A percentile compares a stretch with the other conserved stretches of the same genome.
Conservation (phyloP, 805 yeast species). For the Saturnispora halmiae region DNA sequence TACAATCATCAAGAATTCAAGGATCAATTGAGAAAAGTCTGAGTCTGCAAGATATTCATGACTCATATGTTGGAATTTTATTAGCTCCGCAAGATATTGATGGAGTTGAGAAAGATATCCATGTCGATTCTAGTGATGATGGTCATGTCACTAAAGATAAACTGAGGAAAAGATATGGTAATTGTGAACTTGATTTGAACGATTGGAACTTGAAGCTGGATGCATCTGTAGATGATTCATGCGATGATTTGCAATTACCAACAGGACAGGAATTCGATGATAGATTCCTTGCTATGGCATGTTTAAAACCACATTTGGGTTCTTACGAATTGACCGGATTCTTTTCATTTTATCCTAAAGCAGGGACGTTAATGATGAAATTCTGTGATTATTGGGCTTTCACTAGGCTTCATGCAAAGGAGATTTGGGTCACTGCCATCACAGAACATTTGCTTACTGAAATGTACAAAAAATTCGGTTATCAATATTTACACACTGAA, state of each 20-base stretch:
- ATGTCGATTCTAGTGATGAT: slow-evolving; percentile 13
- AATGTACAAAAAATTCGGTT: slow-evolving; percentile 39
- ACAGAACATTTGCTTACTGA: slow-evolving; percentile 40
- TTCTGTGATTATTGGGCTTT: slow-evolving; percentile 15
- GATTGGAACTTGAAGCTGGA: not conserved
- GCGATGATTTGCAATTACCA: slow-evolving; percentile 14
- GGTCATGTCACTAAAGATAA: slow-evolving; percentile 17
- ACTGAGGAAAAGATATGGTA: slow-evolving; percentile 14
- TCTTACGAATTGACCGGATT: slow-evolving; percentile 41
- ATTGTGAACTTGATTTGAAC: slow-evolving; percentile 17
- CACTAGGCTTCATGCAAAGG: slow-evolving; percentile 12
- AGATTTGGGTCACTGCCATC: slow-evolving; percentile 35
- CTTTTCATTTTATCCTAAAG: slow-evolving; percentile 40
- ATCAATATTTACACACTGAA: slow-evolving; percentile 21
- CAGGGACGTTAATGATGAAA: slow-evolving; percentile 22
- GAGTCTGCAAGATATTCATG: slow-evolving; percentile 1
- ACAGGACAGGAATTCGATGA: slow-evolving; percentile 23
- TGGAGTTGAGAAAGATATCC: slow-evolving; percentile 16
- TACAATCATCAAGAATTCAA: slow-evolving; percentile 36
- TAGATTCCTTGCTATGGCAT: slow-evolving; percentile 29
- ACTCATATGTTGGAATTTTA: slow-evolving; percentile 2
- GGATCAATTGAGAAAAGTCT: slow-evolving; percentile 22
- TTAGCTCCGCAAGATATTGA: slow-evolving; percentile 1
- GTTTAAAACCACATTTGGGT: slow-evolving; percentile 24
- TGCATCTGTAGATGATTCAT: not conserved